phyloP scores from a whole-genome alignment of 2,329 filamentous ascomycete genomes.

The Phyllosticta paracitricarpa region DNA sequence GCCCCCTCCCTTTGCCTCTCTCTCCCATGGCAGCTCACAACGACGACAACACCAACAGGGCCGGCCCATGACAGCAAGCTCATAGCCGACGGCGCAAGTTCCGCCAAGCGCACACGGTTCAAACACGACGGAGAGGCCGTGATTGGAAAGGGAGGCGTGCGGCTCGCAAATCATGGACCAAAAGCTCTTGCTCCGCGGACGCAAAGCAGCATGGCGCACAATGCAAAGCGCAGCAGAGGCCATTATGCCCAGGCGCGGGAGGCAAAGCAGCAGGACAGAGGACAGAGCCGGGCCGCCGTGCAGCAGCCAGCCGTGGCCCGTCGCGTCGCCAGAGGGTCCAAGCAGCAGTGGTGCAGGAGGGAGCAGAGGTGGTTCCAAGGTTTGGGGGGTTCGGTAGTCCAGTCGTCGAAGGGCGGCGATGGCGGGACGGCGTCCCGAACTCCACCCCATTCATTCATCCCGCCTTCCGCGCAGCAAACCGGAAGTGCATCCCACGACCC shows the following conservation, averaged over 20 bases:
- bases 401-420: background rate
- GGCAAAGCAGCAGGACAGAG: background rate
- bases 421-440: background rate
- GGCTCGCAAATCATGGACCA: background rate
- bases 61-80: background rate
- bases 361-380: too few species aligned
- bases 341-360: background rate
- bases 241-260: background rate
- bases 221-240: background rate
- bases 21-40: background rate
- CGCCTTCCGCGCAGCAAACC: background rate
- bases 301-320: background rate
- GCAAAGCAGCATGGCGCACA: background rate
- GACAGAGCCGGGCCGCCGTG: background rate
- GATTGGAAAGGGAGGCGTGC: background rate
- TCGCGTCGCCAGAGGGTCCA: background rate
- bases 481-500: background rate
- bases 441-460: background rate
- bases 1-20: background rate
- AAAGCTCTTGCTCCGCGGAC: background rate
- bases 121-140: background rate
- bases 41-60: too few species aligned
- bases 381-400: background rate
- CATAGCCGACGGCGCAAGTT: background rate
- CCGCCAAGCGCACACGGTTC: background rate